phyloP scores from a whole-genome alignment of 2,329 filamentous ascomycete genomes.

The Arthrobotrys musiformis region DNA sequence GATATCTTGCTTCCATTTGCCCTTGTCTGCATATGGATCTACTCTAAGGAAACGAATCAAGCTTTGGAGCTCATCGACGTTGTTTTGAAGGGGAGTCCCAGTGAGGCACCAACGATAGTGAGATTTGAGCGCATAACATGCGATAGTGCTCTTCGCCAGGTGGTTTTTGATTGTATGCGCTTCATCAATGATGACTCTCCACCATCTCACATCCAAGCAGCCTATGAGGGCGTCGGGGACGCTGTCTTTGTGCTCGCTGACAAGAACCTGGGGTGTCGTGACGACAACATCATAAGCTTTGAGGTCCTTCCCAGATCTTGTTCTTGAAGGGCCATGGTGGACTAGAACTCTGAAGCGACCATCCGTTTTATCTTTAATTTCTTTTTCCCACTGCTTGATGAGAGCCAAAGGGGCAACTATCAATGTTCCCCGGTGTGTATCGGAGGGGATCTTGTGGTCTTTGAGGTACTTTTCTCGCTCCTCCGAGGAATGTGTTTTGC shows the following conservation, averaged over 20 bases:
- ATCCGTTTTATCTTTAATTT: slow-evolving; percentile 84
- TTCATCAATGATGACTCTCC: slow-evolving; percentile 93
- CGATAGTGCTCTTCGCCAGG: slow-evolving; percentile 93
- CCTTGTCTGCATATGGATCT: slow-evolving; percentile 86
- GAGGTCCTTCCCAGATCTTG: slow-evolving; percentile 80
- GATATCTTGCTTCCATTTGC: slow-evolving; percentile 90
- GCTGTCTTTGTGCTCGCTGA: slow-evolving; percentile 84
- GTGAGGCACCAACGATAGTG: slow-evolving; percentile 97
- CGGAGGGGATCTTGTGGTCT: slow-evolving; percentile 75
- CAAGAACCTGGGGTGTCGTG: slow-evolving; percentile 94
- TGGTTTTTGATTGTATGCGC: slow-evolving; percentile 99
- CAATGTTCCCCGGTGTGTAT: slow-evolving; percentile 80
- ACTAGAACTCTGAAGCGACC: slow-evolving; percentile 83
- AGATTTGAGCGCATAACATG: slow-evolving; percentile 83
- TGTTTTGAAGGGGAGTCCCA: slow-evolving; percentile 98
- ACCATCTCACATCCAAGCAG: slow-evolving; percentile 93
- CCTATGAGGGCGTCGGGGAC: slow-evolving; percentile 71
- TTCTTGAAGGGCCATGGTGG: slow-evolving; percentile 87
- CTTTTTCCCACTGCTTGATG: slow-evolving; percentile 96
- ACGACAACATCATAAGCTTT: slow-evolving; percentile 93
- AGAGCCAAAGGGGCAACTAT: slow-evolving; percentile 92
- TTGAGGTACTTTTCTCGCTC: slow-evolving; percentile 63
- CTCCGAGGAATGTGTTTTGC: slow-evolving; percentile 66
- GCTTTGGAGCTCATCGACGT: slow-evolving; percentile 93
- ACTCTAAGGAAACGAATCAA: slow-evolving; percentile 92